A percentile compares a stretch with the other conserved stretches of the same genome.
Evolutionary conservation across 2,329 filamentous ascomycete species (phyloP).

Genomic region (Catunica adiposa): DNA sequence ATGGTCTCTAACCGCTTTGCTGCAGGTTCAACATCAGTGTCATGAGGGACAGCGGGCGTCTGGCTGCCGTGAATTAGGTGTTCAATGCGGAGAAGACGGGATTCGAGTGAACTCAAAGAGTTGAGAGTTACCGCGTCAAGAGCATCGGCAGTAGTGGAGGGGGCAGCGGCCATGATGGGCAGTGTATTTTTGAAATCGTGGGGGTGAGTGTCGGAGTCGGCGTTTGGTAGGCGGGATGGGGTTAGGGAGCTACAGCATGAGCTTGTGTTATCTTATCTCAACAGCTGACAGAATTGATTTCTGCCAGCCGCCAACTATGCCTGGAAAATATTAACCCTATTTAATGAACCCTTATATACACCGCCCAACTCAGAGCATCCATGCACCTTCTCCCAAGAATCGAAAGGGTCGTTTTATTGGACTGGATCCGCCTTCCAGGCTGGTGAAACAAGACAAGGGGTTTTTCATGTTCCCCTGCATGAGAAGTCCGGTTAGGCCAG

Average conservation of each 20-base stretch:
- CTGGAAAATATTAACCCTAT: too few relatives aligned
- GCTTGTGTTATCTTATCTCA: background rate
- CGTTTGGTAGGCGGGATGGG: background rate
- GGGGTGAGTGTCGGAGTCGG: background rate
- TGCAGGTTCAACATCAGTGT: constrained; percentile 25
- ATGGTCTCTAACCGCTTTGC: constrained; percentile 31
- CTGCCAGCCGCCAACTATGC: background rate
- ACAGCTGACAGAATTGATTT: background rate
- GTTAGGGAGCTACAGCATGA: background rate
- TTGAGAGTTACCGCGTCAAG: constrained; percentile 34
- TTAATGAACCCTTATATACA: too few relatives aligned
- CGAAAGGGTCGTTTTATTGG: background rate
- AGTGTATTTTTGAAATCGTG: background rate
- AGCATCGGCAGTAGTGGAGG: constrained; percentile 23
- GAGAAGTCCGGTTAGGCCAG: too few relatives aligned
- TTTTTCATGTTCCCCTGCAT: constrained; percentile 5
- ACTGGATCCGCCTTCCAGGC: background rate
- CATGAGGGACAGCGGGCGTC: constrained; percentile 17
- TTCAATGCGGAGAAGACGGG: constrained; percentile 42
- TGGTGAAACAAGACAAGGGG: constrained; percentile 9
- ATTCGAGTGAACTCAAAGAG: constrained; percentile 40
- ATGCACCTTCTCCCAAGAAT: background rate
- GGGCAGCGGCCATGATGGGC: background rate
- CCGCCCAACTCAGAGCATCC: too few relatives aligned
- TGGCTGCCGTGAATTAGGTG: constrained; percentile 36